These are phyloP conservation scores for Salix brachista DNA, from an alignment of 345 rosid genomes.

Conservation along the genomic window DNA sequence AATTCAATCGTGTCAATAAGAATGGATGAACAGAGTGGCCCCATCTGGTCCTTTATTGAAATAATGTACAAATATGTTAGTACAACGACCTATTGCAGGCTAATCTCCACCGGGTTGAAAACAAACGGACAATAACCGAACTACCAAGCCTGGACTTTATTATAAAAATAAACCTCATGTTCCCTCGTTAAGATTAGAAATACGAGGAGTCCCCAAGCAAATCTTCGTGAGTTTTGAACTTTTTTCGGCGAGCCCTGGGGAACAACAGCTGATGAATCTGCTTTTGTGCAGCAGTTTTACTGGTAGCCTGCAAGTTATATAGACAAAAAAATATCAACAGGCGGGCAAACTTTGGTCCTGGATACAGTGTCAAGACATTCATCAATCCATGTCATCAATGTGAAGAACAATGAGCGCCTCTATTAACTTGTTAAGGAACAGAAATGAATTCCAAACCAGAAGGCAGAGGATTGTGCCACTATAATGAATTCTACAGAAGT, in stretches of 20 bases:
- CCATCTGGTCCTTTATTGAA: background rate
- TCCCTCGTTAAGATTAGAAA: background rate
- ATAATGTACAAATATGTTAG: background rate
- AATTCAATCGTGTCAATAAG: background rate
- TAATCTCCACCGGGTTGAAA: background rate
- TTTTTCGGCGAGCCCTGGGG: constrained; percentile 80
- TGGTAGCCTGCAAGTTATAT: constrained; percentile 47
- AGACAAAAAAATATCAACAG: background rate
- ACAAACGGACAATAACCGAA: background rate
- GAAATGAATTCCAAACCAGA: background rate
- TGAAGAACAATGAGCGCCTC: background rate
- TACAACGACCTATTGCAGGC: background rate
- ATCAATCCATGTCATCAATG: background rate
- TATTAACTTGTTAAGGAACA: background rate
- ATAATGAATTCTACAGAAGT: background rate
- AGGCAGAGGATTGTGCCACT: background rate
- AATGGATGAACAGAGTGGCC: background rate
- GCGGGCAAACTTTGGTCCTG: background rate
- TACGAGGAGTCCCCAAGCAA: constrained; percentile 25
- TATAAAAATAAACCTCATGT: background rate
- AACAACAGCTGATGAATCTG: constrained; percentile 77
- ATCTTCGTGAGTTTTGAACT: constrained; percentile 46
- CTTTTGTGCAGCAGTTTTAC: constrained; percentile 76
- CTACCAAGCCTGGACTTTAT: constrained; percentile 1
- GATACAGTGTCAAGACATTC: background rate